Evolutionary conservation across 2,329 filamentous ascomycete species (phyloP).

Genomic region (Ophiostoma himal-ulmi): DNA sequence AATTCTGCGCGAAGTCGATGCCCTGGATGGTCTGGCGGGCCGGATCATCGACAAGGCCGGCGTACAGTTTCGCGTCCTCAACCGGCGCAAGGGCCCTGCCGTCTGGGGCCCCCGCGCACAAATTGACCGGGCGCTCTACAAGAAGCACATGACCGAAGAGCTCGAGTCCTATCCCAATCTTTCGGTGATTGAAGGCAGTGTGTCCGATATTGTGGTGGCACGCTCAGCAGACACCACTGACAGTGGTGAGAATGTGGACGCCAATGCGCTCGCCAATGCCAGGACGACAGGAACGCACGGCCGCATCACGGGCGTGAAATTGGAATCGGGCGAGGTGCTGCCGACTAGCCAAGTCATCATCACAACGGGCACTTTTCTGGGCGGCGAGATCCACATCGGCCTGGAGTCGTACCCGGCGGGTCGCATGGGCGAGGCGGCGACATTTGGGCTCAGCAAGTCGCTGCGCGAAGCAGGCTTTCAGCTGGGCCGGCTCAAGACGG

Average conservation of each 20-base stretch:
- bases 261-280: constrained; percentile 27
- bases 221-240: constrained; percentile 32
- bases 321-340: constrained; percentile 83
- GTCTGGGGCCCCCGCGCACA: constrained; percentile 97
- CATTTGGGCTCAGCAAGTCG: constrained; percentile 86
- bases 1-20: constrained; percentile 91
- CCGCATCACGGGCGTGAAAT: constrained; percentile 73
- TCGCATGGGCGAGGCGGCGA: constrained; percentile 88
- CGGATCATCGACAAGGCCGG: constrained; percentile 89
- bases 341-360: constrained; percentile 79
- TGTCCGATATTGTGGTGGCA: constrained; percentile 81
- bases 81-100: constrained; percentile 83
- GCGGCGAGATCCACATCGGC: constrained; percentile 94
- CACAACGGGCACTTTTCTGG: constrained; percentile 91
- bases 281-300: constrained; percentile 34
- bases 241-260: constrained; percentile 26
- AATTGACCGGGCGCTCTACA: constrained; percentile 86
- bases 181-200: constrained; percentile 75
- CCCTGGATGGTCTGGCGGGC: constrained; percentile 82
- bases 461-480: constrained; percentile 81
- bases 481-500: constrained; percentile 87
- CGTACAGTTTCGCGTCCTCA: constrained; percentile 87
- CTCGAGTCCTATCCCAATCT: constrained; percentile 71
- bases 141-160: constrained; percentile 84
- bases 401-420: constrained; percentile 79